Base-by-base conservation (phyloP, 768 basidiomycete genomes). In the Xerocomellus dryophilus region DNA sequence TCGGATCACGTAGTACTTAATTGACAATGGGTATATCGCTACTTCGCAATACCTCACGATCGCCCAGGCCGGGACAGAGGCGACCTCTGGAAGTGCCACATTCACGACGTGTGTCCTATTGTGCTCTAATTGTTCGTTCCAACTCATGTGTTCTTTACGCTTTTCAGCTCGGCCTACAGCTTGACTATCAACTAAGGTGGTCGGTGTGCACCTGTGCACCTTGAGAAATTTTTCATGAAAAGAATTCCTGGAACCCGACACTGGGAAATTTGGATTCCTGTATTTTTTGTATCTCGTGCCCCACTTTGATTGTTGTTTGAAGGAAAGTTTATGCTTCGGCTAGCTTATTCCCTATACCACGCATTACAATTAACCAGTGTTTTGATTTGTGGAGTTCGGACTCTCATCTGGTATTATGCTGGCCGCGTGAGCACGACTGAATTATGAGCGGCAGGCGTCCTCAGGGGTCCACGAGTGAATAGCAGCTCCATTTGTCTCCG, bases 1-100 rank as follows among this genome's bases (percentile, higher is more conserved):
- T 2, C 5, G 5, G 29, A 17, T 47, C 2, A 47, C 21, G 5
- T 23, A 85, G 82, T 82, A 82, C 57, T 67, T 87, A 56, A 78
- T 78, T 3, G 54, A 77, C 17, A 73, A 76, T 52, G 70, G 78
- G 41, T 74, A 78, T 7, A 59, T 87, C 27, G 72, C 71, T 52
- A 64, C 76, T 10, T 78, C 81, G 5, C 80, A 86, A 61, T 87
- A 75, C 68, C 72, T 86, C 43, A 78, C 68, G 43, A 84, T 79
- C 18, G 77, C 77, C 3, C 84, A 86, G 61, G 83, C 75, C 9
- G 85, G 85, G 11, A 83, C 82, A 0, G 85, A 87, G 64, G 78
- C 82, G n/a, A 84, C 81, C 1, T 76, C 77, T 12, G 84, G 83
- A 18, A 73, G 74, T 35, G 83, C 81, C 7, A 81, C 77, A 1